Base-by-base conservation (phyloP, 305 asterid genomes). In the Rubia balearica region DNA sequence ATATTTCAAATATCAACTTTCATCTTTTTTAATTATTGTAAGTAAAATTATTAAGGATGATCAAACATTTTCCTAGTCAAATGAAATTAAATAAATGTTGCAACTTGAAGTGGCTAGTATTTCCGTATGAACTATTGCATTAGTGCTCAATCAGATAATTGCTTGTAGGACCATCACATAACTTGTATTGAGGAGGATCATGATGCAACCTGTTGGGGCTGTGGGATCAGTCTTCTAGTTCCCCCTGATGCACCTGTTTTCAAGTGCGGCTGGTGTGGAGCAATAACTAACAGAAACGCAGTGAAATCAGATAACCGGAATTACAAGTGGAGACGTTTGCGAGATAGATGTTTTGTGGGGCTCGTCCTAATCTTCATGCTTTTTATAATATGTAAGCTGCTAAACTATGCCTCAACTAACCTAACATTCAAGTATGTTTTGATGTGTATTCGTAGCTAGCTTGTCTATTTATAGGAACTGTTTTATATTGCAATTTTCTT, bases 221-320 rank as follows among this genome's bases (percentile, higher is more conserved):
- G 97, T 84, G 98, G 98, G 71, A 86, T 88, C 81, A 86, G 83
- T 65, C 87, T 93, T 70, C 79, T 85, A 74, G 90, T 93, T 83
- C 83, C 96, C 73, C 90, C 90, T 40, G 57, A 71, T 71, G 94
- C 90, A 21, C 75, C 92, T 40, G 79, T 85, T 78, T 90, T 93
- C 77, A 89, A 86, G 77, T 93, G 97, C 38, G 95, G 92, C 66
- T 93, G 96, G 98, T 93, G 97, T 75, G 98, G 97, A 80, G 96
- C 97, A 69, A 88, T 93, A 76, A 87, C 96, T 61, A 81, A 86
- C 79, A 89, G 78, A 71, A 80, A 81, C 65, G 78, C 78, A 27
- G 70, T 68, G 67, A 88, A 83, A 72, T 67, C 19, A 55, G 92
- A 86, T 66, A 76, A 76, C 75, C 80, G 75, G 60, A 67, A 72